Evolutionary conservation across 78 protist species (phyloP), one percentile per base, ranked within the genome.

Genomic region (Emiliania huxleyi): DNA sequence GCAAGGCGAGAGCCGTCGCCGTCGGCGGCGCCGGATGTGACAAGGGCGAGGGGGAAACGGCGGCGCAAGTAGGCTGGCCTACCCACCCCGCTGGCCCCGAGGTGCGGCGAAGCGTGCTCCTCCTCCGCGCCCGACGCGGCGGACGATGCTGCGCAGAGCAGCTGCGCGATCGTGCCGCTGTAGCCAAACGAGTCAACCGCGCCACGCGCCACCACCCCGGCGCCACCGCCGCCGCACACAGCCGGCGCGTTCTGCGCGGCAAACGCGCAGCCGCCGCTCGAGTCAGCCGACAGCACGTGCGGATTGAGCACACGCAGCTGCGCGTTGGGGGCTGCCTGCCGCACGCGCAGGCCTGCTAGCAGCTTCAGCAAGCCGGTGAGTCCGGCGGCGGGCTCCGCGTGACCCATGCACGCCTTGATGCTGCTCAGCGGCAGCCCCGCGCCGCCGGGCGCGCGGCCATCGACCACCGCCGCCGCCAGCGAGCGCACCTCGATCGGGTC

Each of bases 321-420:
- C 75, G 75, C 75, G n/a, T 69, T 69, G 23, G 75, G 75, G 12
- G 33, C n/a, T 3, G 33, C 3, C 75, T 29, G 29, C 62, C 29
- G 29, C 62, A 52, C 15, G 29, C 29, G 12, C 33, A 69, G 18
- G 38, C 75, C 75, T 18, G 37, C 25, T 3, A 38, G 8, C 25
- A 73, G 44, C 84, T 73, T 73, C 35, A 38, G 46, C 84, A 73
- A 2, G 25, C 84, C 84, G 4, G 84, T 33, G 8, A 33, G 5
- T 46, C 94, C 92, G 35, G 84, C 94, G 0, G 92, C 92, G 48
- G 90, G 25, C 93, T 96, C 98, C 83, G 29, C 1, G 87, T 97
- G 98, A 8, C 97, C 98, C 35, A 96, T 92, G 55, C 90, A 94
- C 2, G 95, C 29, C 91, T 97, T 97, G 25, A 95, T 69, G 33